A percentile compares a stretch with the other conserved stretches of the same genome.
Conservation (phyloP, 768 basidiomycete genomes). For the Russula emetica region DNA sequence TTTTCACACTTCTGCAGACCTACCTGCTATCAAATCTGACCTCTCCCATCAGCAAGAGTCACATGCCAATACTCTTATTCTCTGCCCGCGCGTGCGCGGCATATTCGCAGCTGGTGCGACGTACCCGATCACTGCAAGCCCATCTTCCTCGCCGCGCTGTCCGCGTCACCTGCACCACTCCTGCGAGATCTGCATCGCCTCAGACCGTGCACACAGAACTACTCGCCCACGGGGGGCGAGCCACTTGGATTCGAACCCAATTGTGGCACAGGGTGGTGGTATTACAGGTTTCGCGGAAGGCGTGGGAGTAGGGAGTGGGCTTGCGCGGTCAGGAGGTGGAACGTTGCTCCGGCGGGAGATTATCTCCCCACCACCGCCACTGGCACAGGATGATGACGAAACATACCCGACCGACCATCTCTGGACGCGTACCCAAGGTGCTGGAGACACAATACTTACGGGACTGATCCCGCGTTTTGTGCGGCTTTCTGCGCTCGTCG, state of each 20-base stretch:
- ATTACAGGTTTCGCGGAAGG: conserved; percentile 75
- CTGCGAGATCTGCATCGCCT: conserved; percentile 75
- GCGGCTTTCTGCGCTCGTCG: conserved; percentile 71
- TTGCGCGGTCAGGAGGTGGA: conserved; percentile 55
- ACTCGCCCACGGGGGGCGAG: conserved; percentile 23
- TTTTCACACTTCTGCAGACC: conserved; percentile 10
- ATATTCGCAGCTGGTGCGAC: conserved; percentile 58
- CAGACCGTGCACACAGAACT: conserved; percentile 36
- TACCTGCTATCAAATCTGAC: conserved; percentile 7
- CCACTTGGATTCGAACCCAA: conserved; percentile 19
- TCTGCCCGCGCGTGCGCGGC: conserved; percentile 40
- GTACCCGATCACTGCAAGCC: conserved; percentile 58
- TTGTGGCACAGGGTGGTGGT: conserved; percentile 40
- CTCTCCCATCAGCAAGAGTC: conserved; percentile 17
- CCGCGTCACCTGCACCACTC: conserved; percentile 68
- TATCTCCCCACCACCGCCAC: not conserved
- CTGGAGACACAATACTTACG: conserved; percentile 59
- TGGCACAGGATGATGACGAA: not conserved
- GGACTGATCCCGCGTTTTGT: conserved; percentile 70
- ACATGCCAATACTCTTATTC: conserved; percentile 25
- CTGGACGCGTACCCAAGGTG: conserved; percentile 35
- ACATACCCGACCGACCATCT: not conserved
- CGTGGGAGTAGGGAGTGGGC: conserved; percentile 66
- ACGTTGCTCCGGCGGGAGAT: conserved; percentile 53
- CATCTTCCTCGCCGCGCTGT: conserved; percentile 61